Evolutionary conservation across 495 filamentous ascomycete species (phyloP).

Genomic region (Lophium mytilinum): DNA sequence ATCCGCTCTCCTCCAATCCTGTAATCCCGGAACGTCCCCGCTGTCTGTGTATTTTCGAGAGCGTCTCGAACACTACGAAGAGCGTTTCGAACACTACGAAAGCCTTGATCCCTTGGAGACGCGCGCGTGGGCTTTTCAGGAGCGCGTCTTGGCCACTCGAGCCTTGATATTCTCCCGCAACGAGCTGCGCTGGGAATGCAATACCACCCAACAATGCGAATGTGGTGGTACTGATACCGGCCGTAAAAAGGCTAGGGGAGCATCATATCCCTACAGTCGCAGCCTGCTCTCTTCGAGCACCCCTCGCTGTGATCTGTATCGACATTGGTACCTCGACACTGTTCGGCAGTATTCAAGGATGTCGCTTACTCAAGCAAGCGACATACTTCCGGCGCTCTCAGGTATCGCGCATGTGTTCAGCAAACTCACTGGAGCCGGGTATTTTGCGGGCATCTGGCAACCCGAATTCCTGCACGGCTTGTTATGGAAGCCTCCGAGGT

Average conservation of each 20-base stretch:
- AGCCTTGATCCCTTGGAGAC: background rate
- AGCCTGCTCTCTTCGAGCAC: background rate
- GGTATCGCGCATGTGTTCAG: background rate
- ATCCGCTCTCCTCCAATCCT: too few relatives aligned
- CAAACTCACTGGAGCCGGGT: background rate
- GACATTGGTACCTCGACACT: background rate
- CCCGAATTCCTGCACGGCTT: background rate
- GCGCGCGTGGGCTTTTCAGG: slow-evolving; percentile 20
- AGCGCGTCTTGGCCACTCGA: slow-evolving; percentile 14
- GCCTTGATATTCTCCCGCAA: background rate
- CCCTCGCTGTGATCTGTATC: background rate
- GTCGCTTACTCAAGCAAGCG: background rate
- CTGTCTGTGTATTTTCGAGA: background rate
- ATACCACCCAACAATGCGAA: background rate
- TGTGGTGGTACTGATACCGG: too few relatives aligned
- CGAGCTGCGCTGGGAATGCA: slow-evolving; percentile 7
- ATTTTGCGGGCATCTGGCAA: background rate
- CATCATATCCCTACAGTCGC: background rate
- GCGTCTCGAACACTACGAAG: background rate
- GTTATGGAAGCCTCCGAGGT: too few relatives aligned
- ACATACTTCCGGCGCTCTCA: background rate
- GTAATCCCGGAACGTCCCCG: too few relatives aligned
- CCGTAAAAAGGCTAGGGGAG: too few relatives aligned
- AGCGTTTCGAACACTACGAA: background rate
- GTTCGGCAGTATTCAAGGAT: background rate